These are phyloP conservation scores for Phlegmacium glaucopus DNA, from an alignment of 768 basidiomycete genomes.

Conservation along the genomic window DNA sequence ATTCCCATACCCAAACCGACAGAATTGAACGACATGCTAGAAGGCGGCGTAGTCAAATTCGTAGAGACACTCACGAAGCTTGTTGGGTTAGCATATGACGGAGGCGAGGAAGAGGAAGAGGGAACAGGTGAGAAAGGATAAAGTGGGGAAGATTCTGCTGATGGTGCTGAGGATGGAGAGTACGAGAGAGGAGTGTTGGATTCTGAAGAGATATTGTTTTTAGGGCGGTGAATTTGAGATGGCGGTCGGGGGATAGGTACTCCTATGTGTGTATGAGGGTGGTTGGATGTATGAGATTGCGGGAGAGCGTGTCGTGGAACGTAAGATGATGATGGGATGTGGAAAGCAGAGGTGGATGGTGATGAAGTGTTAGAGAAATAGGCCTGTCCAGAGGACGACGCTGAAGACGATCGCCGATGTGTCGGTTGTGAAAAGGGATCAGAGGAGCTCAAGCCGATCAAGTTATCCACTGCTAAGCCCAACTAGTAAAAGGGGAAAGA, in stretches of 20 bases:
- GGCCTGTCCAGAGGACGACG: constrained; percentile 17
- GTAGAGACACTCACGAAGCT: constrained; percentile 60
- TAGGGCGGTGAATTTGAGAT: constrained; percentile 58
- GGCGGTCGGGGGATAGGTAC: constrained; percentile 77
- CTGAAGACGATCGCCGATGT: constrained; percentile 52
- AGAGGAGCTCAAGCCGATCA: constrained; percentile 64
- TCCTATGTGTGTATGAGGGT: constrained; percentile 32
- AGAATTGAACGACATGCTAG: constrained; percentile 46
- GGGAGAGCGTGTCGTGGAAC: constrained; percentile 20
- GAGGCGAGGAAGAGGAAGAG: constrained; percentile 22
- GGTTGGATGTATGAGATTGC: neutral
- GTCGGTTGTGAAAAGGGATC: constrained; percentile 74
- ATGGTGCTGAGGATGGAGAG: constrained; percentile 53
- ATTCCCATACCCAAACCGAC: constrained; percentile 9
- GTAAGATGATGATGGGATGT: constrained; percentile 28
- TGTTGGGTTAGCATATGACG: constrained; percentile 33
- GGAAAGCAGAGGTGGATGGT: constrained; percentile 43
- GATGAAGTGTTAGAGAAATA: constrained; percentile 37
- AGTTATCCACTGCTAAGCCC: constrained; percentile 73
- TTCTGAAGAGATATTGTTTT: constrained; percentile 40
- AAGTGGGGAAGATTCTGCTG: constrained; percentile 51
- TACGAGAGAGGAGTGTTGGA: constrained; percentile 61
- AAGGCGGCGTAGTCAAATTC: constrained; percentile 71
- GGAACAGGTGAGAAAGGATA: constrained; percentile 63
- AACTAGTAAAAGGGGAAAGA: constrained; percentile 39